Conservation (phyloP, 345 rosid genomes). For the Clausena lansium region DNA sequence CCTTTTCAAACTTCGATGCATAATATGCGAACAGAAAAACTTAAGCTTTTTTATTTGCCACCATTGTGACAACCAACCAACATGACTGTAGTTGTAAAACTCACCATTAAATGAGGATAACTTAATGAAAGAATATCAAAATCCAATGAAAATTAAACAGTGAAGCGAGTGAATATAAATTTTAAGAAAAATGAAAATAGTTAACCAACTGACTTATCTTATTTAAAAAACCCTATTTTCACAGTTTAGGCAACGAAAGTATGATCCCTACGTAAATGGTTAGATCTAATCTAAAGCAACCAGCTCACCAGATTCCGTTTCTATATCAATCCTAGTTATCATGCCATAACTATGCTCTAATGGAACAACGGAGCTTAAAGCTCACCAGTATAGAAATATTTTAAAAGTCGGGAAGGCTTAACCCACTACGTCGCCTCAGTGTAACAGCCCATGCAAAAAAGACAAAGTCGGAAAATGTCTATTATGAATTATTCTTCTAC, state of each 20-base stretch:
- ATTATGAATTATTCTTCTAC: not conserved
- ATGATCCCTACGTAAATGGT: not conserved
- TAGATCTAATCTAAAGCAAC: not conserved
- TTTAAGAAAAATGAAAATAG: not conserved
- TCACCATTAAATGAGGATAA: not conserved
- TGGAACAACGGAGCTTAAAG: not conserved
- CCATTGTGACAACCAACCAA: not conserved
- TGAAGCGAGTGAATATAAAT: not conserved
- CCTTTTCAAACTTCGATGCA: not conserved
- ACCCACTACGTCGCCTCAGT: not conserved
- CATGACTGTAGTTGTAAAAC: not conserved
- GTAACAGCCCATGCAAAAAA: not conserved
- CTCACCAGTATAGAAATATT: not conserved
- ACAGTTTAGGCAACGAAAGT: not conserved
- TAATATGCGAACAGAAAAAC: not conserved
- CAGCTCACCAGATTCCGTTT: not conserved
- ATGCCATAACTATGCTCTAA: not conserved
- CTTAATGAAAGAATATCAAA: not conserved
- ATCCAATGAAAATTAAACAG: not conserved
- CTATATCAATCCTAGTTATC: not conserved
- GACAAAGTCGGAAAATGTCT: not conserved
- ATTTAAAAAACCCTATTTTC: not conserved
- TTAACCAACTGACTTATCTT: not conserved
- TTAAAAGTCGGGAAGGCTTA: not conserved
- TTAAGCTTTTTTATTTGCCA: not conserved